A percentile compares a stretch with the other conserved stretches of the same genome.
Conservation (phyloP, 805 yeast genomes). For the Metschnikowia aberdeeniae region DNA sequence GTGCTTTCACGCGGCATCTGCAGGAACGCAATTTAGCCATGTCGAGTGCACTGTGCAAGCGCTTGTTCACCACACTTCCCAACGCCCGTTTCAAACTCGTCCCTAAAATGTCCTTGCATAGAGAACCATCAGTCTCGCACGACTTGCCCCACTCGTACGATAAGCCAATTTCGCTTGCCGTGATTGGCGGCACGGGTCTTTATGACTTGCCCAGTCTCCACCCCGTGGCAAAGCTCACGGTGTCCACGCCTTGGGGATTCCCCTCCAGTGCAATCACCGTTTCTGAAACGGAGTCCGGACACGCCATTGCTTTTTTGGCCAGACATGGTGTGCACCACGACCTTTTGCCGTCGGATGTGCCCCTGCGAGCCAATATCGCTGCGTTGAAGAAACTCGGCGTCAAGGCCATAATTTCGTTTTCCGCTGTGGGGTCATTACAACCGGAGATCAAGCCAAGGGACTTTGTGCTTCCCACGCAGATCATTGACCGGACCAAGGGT, state of each 20-base stretch:
- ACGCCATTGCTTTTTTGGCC: conserved; percentile 89
- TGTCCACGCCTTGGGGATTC: conserved; percentile 95
- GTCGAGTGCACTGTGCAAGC: not conserved
- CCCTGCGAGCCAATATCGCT: conserved; percentile 91
- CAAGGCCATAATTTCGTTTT: conserved; percentile 82
- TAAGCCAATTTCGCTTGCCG: conserved; percentile 74
- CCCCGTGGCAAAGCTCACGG: conserved; percentile 78
- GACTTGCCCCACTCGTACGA: conserved; percentile 49
- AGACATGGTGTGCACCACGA: conserved; percentile 93
- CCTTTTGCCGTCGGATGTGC: conserved; percentile 86
- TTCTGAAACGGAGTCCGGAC: conserved; percentile 69
- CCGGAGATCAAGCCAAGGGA: conserved; percentile 89
- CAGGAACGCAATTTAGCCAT: conserved; percentile 3
- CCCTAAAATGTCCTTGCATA: conserved; percentile 31
- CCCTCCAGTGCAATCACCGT: conserved; percentile 94
- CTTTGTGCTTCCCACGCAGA: conserved; percentile 93
- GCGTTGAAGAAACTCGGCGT: conserved; percentile 88
- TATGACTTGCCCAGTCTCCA: conserved; percentile 77
- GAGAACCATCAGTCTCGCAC: conserved; percentile 25
- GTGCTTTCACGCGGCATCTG: not conserved
- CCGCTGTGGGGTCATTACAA: conserved; percentile 94
- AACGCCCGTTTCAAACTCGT: not conserved
- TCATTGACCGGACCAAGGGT: conserved; percentile 96
- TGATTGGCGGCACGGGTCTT: conserved; percentile 98
- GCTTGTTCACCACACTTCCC: not conserved